phyloP scores from a whole-genome alignment of 1,284 basidiomycete species.

The Calocybe gambosa region DNA sequence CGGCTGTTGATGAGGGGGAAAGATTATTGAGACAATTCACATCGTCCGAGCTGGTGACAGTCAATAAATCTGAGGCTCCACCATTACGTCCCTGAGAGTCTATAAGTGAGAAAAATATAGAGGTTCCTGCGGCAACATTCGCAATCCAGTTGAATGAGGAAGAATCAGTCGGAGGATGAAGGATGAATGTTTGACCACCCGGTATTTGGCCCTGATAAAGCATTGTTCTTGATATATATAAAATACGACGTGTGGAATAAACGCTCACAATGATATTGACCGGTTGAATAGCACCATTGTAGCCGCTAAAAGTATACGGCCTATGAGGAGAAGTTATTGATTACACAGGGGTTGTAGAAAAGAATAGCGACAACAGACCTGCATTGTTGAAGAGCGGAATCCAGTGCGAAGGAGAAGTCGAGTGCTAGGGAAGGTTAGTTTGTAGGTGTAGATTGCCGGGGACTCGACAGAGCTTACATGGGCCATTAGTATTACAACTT shows the following conservation, averaged over 20 bases:
- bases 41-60: constrained; percentile 46
- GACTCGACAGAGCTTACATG: constrained; percentile 26
- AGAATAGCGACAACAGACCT: constrained; percentile 32
- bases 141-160: constrained; percentile 50
- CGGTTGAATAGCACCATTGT: constrained; percentile 48
- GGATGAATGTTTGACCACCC: constrained; percentile 44
- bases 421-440: constrained; percentile 21
- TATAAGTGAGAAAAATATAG: constrained; percentile 54
- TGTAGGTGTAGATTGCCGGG: background rate
- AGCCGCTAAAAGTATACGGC: constrained; percentile 45
- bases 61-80: constrained; percentile 47
- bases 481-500: constrained; percentile 47
- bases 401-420: constrained; percentile 45
- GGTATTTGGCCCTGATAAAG: constrained; percentile 55
- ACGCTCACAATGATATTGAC: constrained; percentile 50
- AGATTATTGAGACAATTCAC: constrained; percentile 42
- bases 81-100: constrained; percentile 53
- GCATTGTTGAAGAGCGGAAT: constrained; percentile 58
- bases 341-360: background rate
- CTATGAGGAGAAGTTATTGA: constrained; percentile 26
- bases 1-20: constrained; percentile 47
- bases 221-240: constrained; percentile 5
- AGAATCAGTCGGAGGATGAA: constrained; percentile 39
- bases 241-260: background rate
- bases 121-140: constrained; percentile 53